Conservation (phyloP, 441 rosid genomes). For the Erysimum cheiri region DNA sequence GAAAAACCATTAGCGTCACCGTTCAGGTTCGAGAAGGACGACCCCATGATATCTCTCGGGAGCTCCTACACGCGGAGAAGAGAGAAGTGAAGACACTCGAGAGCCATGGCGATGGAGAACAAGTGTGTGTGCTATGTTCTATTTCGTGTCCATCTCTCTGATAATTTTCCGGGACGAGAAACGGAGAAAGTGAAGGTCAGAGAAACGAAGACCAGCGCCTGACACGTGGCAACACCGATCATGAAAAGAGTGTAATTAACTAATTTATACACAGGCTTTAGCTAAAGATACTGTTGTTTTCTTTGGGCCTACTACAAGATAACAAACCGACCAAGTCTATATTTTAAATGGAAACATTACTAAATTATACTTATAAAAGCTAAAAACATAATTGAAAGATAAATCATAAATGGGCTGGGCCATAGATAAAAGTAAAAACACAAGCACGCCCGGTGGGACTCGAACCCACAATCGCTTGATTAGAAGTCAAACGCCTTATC, state of each 20-base stretch:
- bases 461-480: conserved; percentile 88
- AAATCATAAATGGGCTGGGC: background rate
- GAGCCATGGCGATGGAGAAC: conserved; percentile 9
- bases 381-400: no score
- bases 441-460: conserved; percentile 64
- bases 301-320: background rate
- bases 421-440: accelerated
- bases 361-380: background rate
- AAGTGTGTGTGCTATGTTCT: background rate
- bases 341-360: background rate
- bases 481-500: conserved; percentile 85
- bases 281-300: background rate
- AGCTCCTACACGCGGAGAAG: background rate
- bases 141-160: conserved; percentile 14
- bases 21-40: conserved; percentile 72
- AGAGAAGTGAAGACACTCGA: background rate
- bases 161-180: conserved; percentile 53
- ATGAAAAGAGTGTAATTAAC: conserved; percentile 34
- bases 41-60: conserved; percentile 63
- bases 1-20: conserved; percentile 55
- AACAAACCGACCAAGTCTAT: background rate
- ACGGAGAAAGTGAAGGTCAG: background rate
- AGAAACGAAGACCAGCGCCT: background rate
- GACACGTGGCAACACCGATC: conserved; percentile 41
- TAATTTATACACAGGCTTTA: background rate